phyloP scores from a whole-genome alignment of 1,284 basidiomycete species.

The Melampsora abietis-canadensis region DNA sequence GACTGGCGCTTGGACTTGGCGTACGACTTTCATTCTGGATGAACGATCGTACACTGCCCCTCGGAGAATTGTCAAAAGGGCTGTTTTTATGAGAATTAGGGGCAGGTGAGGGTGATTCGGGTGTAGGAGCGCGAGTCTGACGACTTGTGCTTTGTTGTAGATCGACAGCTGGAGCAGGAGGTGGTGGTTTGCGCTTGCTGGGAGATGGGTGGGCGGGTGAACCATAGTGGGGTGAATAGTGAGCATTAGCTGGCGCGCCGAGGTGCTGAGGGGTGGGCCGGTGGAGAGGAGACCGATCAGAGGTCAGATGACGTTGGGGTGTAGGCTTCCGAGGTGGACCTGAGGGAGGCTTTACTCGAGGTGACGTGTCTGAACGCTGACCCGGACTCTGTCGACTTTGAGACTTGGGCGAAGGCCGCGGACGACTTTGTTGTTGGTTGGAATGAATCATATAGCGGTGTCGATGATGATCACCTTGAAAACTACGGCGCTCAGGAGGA shows the following conservation, averaged over 20 bases:
- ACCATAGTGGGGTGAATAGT: slow-evolving; percentile 39
- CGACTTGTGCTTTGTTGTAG: neutral
- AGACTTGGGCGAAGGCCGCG: neutral
- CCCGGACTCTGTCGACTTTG: slow-evolving; percentile 1
- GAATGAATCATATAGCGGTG: slow-evolving; percentile 32
- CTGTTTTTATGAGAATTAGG: slow-evolving; percentile 7
- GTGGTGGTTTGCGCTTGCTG: slow-evolving; percentile 31
- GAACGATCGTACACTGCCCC: slow-evolving; percentile 1
- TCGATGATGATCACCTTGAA: slow-evolving; percentile 39
- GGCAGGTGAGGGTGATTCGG: neutral
- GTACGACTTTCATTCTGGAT: neutral
- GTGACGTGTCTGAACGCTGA: neutral
- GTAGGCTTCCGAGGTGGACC: neutral
- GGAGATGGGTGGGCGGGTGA: neutral
- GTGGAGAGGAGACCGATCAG: neutral
- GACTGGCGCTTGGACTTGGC: slow-evolving; percentile 11
- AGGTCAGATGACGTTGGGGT: neutral
- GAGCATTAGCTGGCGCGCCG: slow-evolving; percentile 27
- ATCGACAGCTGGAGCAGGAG: neutral
- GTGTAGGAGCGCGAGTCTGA: neutral
- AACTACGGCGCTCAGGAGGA: slow-evolving; percentile 21
- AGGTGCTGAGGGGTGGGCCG: slow-evolving; percentile 10
- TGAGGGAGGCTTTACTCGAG: slow-evolving; percentile 3
- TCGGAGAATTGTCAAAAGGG: neutral
- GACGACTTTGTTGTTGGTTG: neutral